Base-by-base conservation (phyloP, 2,329 filamentous ascomycete species). In the Ophiostoma piceae region DNA sequence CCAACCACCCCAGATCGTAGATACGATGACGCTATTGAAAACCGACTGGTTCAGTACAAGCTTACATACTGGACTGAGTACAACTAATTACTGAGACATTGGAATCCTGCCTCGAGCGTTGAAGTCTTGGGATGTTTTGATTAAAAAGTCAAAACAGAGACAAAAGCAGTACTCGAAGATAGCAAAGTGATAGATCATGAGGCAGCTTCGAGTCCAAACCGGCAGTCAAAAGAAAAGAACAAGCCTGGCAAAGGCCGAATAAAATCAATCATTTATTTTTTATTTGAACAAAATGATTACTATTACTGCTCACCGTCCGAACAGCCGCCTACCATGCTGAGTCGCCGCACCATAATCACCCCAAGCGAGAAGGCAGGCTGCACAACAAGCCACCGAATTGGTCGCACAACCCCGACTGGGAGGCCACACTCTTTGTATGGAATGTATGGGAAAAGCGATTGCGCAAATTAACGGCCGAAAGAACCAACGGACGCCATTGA, bases 381-480 rank as follows among this genome's bases (percentile, higher is more conserved):
- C 67, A 68, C 69, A 67, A 57, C 14, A 65, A 67, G 35, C 47
- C 67, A 22, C 66, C 35, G 26, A 32, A 29, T 29, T 3, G 26
- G 57, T 39, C 32, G 22, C 32, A 57, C 32, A 35, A 62, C 12
- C 35, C 3, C 12, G n/a, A 32, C 29, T 26, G 19, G 47, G 32
- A 57, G 9, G 62, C n/a, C n/a, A 22, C 51, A 39, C 19, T 16
- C n/a, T 65, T 19, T 26, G n/a, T 4, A 8, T 65, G 9, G 3
- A 39, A 14, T 65, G 19, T 39, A 22, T 39, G 3, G 6, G 16
- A 26, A 57, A 29, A 66, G 67, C 66, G 12, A 65, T 16, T 62
- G 67, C 65, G 65, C 64, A 67, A 22, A 65, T 39, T 71, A 69
- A 71, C 65, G 70, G 70, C 70, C 70, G 67, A 71, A 41, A 71